Evolutionary conservation across 2,329 filamentous ascomycete genomes (phyloP), one percentile per base, ranked within the genome.

Genomic region (Penicillium griseofulvum): DNA sequence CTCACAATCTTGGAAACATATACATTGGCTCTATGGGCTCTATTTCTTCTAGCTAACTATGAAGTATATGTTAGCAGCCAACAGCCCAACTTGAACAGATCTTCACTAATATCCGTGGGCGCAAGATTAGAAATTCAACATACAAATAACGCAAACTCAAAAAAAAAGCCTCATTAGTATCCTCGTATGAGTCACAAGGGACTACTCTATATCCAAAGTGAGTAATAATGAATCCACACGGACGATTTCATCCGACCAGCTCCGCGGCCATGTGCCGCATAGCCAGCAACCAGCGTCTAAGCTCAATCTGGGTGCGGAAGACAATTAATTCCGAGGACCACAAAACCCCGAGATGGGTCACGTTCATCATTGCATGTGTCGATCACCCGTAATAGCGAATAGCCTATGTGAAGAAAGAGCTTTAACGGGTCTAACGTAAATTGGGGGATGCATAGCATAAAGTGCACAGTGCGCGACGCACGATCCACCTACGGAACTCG

Each of bases 361-460:
- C 33, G 22, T 31, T 29, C 7, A 2, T 8, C 2, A 11, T 51
- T 26, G 14, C 41, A 33, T 24, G 34, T 48, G 50, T 39, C 43
- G 42, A 52, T 48, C 50, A 52, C 19, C 50, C 43, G 50, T 19
- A 24, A 39, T 31, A 24, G 19, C 11, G 34, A 49, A 49, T 24
- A 49, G 17, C 19, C 12, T 2, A 24, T 12, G 24, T 28, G 26
- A 17, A 29, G 26, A 19, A 28, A 43, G 16, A 17, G 12, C 42
- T 22, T 11, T 2, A 19, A 24, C 22, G 22, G n/a, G 47, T 3
- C 28, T 24, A 22, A 42, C 10, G 14, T 19, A 28, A 5, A 19
- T 24, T 43, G 9, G 11, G 11, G 24, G 22, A 50, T 38, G 34
- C 29, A 50, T 19, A 28, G 31, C 28, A 17, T 36, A 36, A 44